Conservation (phyloP, 2,329 filamentous ascomycete species). For the Trichoderma sp. region DNA sequence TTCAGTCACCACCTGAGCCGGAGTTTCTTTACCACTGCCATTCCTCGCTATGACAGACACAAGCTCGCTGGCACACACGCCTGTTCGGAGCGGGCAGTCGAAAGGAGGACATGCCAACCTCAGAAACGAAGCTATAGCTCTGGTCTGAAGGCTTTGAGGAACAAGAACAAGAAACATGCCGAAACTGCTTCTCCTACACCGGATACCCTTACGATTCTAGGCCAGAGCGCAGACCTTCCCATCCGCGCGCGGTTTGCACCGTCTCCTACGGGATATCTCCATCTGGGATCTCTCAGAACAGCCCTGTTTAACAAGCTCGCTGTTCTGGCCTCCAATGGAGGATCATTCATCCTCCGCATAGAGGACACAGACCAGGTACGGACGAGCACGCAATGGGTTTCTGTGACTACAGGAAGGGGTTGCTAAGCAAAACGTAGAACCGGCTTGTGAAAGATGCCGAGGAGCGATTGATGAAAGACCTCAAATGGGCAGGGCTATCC, state of each 20-base stretch:
- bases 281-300: conserved; percentile 87
- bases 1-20: neutral
- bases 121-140: conserved; percentile 9
- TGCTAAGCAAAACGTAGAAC: conserved; percentile 54
- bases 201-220: conserved; percentile 39
- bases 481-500: conserved; percentile 83
- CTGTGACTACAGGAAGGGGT: neutral
- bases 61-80: neutral
- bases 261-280: conserved; percentile 90
- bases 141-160: conserved; percentile 31
- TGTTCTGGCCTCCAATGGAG: conserved; percentile 76
- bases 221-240: conserved; percentile 56
- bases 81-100: neutral
- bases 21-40: neutral
- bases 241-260: conserved; percentile 78
- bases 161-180: conserved; percentile 34
- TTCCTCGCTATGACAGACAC: neutral
- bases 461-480: conserved; percentile 71
- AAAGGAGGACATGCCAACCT: neutral
- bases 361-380: conserved; percentile 92
- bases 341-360: conserved; percentile 86
- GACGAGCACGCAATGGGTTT: too few relatives aligned
- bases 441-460: conserved; percentile 82
- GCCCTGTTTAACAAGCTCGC: conserved; percentile 94
- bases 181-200: neutral